Base-by-base conservation (phyloP, 371 early-diverging fungal genomes). In the Mucor sp. region DNA sequence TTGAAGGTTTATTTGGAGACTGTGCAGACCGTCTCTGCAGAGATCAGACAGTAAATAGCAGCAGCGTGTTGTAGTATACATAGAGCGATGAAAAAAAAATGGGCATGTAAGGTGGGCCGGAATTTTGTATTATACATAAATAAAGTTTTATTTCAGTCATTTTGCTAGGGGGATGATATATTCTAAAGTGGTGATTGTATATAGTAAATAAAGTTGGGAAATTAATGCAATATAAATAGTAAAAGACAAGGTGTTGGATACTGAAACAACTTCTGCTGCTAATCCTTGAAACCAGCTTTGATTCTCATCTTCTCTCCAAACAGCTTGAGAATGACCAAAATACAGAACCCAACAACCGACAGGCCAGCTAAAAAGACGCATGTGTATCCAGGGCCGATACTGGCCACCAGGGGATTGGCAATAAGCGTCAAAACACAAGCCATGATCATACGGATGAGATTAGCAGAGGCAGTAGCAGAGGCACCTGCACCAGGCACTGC, bases 1-100 rank as follows among this genome's bases (percentile, higher is more conserved):
- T 79, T 94, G 63, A 84, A 79, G 35, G 82, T 87, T 21, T 94
- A 91, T 66, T 70, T 94, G 63, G 90, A 92, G 74, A 83, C 89
- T 9, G 87, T 92, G 9, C 87, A 87, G 60, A 66, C 80, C 27
- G 82, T 85, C 4, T 85, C 85, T 33, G 74, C 79, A 19, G 82
- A 82, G 58, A 78, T 84, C 48, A 77, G 76, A 74, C 74, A 76
- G 57, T 63, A 63, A 50, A 63, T 35, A n/a, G 6, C 30, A 14
- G 14, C 11, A 37, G 14, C 11, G 37, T 44, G 44, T 6, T 30
- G 30, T 30, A 44, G 30, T 30, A 44, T 19, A 44, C 44, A 44
- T 44, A 44, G 44, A 37, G 32, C 27, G 28, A 7, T 4, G 27
- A 23, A 35, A 58, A 35, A 58, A 56, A 19, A 58, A 56, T 15